These are phyloP conservation scores for Breviolum minutum DNA, from an alignment of 73 alveolate genomes.

Conservation along the genomic window DNA sequence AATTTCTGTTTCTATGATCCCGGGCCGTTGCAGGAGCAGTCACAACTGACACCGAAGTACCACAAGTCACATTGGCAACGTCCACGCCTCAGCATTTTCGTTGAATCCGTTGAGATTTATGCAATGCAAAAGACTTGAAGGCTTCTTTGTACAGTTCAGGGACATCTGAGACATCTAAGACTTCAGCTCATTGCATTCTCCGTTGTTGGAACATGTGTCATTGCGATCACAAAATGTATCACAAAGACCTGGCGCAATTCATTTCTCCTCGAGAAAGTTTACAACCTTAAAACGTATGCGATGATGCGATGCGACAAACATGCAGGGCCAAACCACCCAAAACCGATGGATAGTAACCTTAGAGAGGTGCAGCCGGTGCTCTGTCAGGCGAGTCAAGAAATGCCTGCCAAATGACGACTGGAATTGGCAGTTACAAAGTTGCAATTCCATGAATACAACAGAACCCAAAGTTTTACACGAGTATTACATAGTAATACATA, in stretches of 20 bases:
- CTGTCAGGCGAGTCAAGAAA: too few relatives aligned
- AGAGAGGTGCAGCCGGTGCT: background rate
- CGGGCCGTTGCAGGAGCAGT: constrained; percentile 67
- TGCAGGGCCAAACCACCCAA: constrained; percentile 3
- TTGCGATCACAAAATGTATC: constrained; percentile 70
- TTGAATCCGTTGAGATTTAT: too few relatives aligned
- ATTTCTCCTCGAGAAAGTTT: background rate
- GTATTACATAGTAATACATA: too few relatives aligned
- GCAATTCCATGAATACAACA: too few relatives aligned
- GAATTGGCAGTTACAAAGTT: too few relatives aligned
- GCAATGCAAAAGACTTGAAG: background rate
- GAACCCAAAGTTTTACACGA: too few relatives aligned
- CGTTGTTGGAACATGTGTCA: constrained; percentile 79
- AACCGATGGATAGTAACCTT: constrained; percentile 36
- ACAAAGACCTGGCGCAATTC: constrained; percentile 48
- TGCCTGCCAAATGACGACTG: too few relatives aligned
- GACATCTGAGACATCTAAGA: background rate
- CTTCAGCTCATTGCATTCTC: constrained; percentile 48
- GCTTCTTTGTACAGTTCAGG: background rate
- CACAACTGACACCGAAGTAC: constrained; percentile 69
- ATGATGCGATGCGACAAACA: background rate
- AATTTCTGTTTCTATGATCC: background rate
- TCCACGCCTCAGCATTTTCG: constrained; percentile 37
- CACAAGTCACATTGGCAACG: constrained; percentile 69
- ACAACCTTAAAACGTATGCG: background rate